These are phyloP conservation scores for Thraustotheca clavata DNA, from an alignment of 352 stramenopile species.

Conservation along the genomic window DNA sequence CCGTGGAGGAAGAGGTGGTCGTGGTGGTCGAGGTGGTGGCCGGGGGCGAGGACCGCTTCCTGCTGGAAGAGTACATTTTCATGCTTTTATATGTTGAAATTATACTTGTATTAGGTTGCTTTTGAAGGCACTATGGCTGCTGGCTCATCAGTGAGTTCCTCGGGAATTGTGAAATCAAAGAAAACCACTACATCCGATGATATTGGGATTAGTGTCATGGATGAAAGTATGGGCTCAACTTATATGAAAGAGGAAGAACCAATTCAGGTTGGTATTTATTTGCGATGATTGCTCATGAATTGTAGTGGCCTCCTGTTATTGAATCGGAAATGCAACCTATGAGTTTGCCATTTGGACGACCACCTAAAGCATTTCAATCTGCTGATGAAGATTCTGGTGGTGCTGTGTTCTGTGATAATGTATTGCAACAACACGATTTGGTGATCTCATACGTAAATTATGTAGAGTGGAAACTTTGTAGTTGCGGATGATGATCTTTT, in stretches of 20 bases:
- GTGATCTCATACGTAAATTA: neutral
- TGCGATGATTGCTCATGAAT: neutral
- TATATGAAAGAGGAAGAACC: constrained; percentile 31
- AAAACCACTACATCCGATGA: constrained; percentile 43
- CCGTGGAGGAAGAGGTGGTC: constrained; percentile 40
- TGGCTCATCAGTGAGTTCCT: constrained; percentile 64
- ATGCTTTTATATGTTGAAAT: neutral
- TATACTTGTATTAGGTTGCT: constrained; percentile 28
- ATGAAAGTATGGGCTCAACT: constrained; percentile 45
- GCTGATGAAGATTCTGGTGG: constrained; percentile 31
- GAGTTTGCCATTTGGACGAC: constrained; percentile 58
- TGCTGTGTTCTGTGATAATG: constrained; percentile 53
- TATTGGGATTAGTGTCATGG: constrained; percentile 78
- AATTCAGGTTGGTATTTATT: constrained; percentile 49
- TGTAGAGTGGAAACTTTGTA: constrained; percentile 37
- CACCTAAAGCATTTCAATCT: constrained; percentile 33
- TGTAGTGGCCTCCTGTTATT: constrained; percentile 64
- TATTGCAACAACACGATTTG: constrained; percentile 11
- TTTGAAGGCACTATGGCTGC: constrained; percentile 79
- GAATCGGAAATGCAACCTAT: constrained; percentile 79
- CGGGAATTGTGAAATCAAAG: constrained; percentile 34
- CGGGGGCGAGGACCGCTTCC: neutral
- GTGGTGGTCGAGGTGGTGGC: constrained; percentile 38
- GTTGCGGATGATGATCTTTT: constrained; percentile 60
- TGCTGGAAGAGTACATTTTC: neutral